Evolutionary conservation across 192 early-diverging fungal species (phyloP), one percentile per base, ranked within the genome.

Genomic region (Backusella morwellensis): DNA sequence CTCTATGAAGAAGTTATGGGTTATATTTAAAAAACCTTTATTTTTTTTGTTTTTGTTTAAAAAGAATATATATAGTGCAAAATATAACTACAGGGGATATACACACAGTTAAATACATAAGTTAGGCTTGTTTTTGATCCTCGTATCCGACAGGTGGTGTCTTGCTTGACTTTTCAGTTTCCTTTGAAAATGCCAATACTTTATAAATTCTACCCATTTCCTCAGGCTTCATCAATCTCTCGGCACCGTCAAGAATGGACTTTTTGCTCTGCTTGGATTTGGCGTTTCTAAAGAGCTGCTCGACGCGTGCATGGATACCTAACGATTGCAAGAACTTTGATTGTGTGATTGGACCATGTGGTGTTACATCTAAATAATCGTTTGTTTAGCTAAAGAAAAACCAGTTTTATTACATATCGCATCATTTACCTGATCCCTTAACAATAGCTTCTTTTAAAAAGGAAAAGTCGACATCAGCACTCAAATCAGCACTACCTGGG

Each of bases 151-250:
- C 23, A 63, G 56, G 56, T 4, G 56, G 11, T 29, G 56, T 12
- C 23, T 63, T 29, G 8, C 12, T 63, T 29, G 56, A 63, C 9
- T 52, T 42, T 35, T 47, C 35, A 17, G 59, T 50, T 34, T 74
- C 74, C 35, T 82, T 78, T 14, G 77, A 19, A 75, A 82, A 82
- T 0, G 92, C 90, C 73, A 95, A 82, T 0, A 87, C 88, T 85
- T 96, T 95, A 82, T 98, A 98, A 42, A 95, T 90, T 41, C 89
- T 88, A 7, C 97, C 97, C 97, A 98, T 98, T 68, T 85, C 84
- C 29, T 85, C 77, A 9, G 90, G 90, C 29, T 95, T 91, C 1
- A 95, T 88, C 15, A 98, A 81, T 3, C 97, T 86, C 72, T 93
- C 89, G 74, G 90, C 94, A 32, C 90, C 88, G 12, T 85, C 79